Percentiles rank a stretch among this genome's conserved stretches.
Conservation (phyloP, 2,329 filamentous ascomycete species). For the Trichoderma sp. region DNA sequence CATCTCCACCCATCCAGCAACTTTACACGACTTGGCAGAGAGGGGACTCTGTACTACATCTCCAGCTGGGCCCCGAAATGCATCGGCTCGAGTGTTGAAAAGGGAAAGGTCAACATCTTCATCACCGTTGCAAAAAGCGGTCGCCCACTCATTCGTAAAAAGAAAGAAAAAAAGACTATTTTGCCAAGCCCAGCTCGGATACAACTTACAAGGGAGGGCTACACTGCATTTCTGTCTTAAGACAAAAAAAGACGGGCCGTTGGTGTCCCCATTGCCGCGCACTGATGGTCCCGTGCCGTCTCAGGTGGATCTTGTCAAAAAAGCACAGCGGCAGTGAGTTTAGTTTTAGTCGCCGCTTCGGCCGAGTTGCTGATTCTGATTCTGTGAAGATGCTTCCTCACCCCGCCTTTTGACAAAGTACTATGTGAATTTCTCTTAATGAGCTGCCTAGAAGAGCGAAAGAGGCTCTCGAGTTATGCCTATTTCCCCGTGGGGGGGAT, state of each 20-base stretch:
- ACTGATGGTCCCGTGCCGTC: slow-evolving; percentile 5
- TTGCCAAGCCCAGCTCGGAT: not conserved
- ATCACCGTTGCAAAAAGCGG: not conserved
- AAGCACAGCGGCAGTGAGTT: not conserved
- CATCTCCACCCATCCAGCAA: slow-evolving; percentile 9
- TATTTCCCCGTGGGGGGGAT: slow-evolving; percentile 19
- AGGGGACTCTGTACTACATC: not conserved
- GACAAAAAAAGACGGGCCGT: not conserved
- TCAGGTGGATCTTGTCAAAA: not conserved
- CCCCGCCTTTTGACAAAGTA: not conserved
- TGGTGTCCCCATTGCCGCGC: not conserved
- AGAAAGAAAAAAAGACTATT: not conserved
- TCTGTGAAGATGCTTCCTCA: not conserved
- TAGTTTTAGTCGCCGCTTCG: not conserved
- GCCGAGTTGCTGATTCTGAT: not conserved
- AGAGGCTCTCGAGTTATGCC: not conserved
- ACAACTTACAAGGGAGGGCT: not conserved
- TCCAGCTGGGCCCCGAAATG: not conserved
- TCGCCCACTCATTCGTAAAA: not conserved
- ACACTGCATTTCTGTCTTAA: not conserved
- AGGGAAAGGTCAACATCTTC: not conserved
- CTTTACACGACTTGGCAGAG: not conserved
- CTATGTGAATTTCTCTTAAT: not conserved
- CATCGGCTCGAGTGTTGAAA: not conserved
- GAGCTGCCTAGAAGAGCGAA: slow-evolving; percentile 17